These are phyloP conservation scores for Calocybe gangraenosa DNA, from an alignment of 768 basidiomycete species.

Conservation along the genomic window DNA sequence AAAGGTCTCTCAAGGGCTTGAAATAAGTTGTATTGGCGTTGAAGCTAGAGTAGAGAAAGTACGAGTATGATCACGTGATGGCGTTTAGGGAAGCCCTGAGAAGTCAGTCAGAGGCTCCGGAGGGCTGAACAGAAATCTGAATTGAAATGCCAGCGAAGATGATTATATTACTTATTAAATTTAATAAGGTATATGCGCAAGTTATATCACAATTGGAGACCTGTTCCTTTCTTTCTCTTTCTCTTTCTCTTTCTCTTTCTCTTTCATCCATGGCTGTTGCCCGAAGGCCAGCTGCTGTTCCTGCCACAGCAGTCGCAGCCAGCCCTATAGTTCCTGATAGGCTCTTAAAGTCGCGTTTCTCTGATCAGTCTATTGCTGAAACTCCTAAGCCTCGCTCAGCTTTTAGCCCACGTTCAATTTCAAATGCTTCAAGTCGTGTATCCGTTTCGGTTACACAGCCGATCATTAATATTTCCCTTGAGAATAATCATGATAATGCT, in stretches of 20 bases:
- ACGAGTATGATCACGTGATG: conserved; percentile 10
- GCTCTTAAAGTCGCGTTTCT: conserved; percentile 42
- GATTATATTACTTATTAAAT: no score
- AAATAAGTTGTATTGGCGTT: no score
- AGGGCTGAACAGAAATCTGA: not conserved
- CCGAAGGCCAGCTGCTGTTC: conserved; percentile 21
- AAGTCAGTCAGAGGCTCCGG: not conserved
- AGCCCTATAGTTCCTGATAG: conserved; percentile 36
- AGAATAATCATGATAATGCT: conserved; percentile 23
- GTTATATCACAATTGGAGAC: not conserved
- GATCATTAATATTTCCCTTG: conserved; percentile 49
- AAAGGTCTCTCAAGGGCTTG: no score
- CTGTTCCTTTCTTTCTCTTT: conserved; percentile 1
- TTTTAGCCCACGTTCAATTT: conserved; percentile 8
- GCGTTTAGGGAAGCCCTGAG: not conserved
- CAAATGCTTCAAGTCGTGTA: conserved; percentile 21
- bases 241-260: conserved; percentile 2
- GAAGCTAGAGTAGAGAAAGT: not conserved
- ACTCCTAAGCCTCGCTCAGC: conserved; percentile 26
- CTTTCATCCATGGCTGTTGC: conserved; percentile 6
- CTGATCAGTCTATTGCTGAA: conserved; percentile 42
- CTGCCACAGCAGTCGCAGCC: conserved; percentile 32
- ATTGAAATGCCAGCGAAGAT: no score
- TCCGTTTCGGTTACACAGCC: conserved; percentile 17
- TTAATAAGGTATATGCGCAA: no score